phyloP scores from a whole-genome alignment of 2,329 filamentous ascomycete genomes.

The Ceratocystis cacaofunesta region DNA sequence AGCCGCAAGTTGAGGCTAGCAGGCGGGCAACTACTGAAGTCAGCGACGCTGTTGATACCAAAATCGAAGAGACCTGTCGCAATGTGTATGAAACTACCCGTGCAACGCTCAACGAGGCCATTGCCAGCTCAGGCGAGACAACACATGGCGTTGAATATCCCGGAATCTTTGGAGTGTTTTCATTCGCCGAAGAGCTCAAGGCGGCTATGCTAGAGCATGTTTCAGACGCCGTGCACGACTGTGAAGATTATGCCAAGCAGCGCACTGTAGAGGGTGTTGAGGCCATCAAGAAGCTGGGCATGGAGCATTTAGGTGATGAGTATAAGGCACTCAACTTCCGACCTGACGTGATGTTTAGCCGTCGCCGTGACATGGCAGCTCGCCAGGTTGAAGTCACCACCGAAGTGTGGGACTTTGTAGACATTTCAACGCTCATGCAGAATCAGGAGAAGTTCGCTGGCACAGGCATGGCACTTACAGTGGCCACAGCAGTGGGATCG shows the following conservation, averaged over 20 bases:
- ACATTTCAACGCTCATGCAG: conserved; percentile 67
- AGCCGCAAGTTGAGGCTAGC: conserved; percentile 72
- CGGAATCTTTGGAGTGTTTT: conserved; percentile 69
- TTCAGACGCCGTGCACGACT: conserved; percentile 57
- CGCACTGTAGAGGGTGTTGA: conserved; percentile 70
- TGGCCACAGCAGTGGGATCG: conserved; percentile 71
- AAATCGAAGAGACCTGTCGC: conserved; percentile 71
- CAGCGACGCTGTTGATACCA: conserved; percentile 63
- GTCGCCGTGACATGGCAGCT: conserved; percentile 64
- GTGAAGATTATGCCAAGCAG: conserved; percentile 71
- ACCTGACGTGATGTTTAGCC: conserved; percentile 85
- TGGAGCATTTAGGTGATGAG: conserved; percentile 76
- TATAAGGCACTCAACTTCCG: conserved; percentile 78
- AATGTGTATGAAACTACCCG: conserved; percentile 78
- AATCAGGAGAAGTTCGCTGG: conserved; percentile 89
- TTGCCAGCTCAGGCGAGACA: conserved; percentile 58
- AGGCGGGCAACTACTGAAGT: conserved; percentile 67
- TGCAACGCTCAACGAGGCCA: conserved; percentile 57
- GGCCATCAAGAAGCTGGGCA: conserved; percentile 72
- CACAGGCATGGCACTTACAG: conserved; percentile 85
- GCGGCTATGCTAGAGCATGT: conserved; percentile 84
- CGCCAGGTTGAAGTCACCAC: conserved; percentile 77
- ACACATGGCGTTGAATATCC: conserved; percentile 76
- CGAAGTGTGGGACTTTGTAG: conserved; percentile 87
- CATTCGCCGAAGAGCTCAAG: conserved; percentile 88